Conservation (phyloP, 2,329 filamentous ascomycete genomes). For the Rhynchosporium agropyri region DNA sequence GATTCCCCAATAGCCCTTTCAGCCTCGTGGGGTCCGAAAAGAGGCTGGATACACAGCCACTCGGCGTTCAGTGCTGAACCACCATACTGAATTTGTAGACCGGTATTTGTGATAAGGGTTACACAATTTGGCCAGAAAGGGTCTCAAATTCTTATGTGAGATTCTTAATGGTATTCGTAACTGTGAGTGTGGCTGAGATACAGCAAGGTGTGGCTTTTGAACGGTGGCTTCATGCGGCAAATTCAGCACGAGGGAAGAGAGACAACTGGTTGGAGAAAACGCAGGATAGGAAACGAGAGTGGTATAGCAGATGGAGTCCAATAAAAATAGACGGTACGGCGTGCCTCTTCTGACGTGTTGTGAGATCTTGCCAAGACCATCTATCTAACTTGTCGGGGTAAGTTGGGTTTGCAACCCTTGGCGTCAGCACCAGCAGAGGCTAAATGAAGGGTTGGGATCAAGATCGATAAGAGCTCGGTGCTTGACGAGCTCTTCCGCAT, state of each 20-base stretch:
- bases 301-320: not conserved
- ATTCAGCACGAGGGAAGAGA: not conserved
- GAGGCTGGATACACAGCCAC: conserved; percentile 17
- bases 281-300: not conserved
- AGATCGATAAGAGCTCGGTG: conserved; percentile 8
- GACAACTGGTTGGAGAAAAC: not conserved
- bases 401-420: not conserved
- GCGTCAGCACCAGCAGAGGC: conserved; percentile 3
- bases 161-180: conserved; percentile 11
- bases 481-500: not conserved
- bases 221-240: not conserved
- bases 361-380: not conserved
- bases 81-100: conserved; percentile 11
- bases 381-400: not conserved
- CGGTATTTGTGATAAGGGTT: not conserved
- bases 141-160: conserved; percentile 11
- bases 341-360: not conserved
- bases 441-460: not conserved
- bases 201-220: conserved; percentile 3
- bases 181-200: conserved; percentile 10
- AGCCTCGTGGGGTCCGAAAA: conserved; percentile 17
- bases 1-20: conserved; percentile 4
- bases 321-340: not conserved
- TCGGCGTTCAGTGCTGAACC: conserved; percentile 18
- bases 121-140: not conserved